Evolutionary conservation across 208 protist genomes (phyloP).

Genomic region (Leishmania martiniquensis): DNA sequence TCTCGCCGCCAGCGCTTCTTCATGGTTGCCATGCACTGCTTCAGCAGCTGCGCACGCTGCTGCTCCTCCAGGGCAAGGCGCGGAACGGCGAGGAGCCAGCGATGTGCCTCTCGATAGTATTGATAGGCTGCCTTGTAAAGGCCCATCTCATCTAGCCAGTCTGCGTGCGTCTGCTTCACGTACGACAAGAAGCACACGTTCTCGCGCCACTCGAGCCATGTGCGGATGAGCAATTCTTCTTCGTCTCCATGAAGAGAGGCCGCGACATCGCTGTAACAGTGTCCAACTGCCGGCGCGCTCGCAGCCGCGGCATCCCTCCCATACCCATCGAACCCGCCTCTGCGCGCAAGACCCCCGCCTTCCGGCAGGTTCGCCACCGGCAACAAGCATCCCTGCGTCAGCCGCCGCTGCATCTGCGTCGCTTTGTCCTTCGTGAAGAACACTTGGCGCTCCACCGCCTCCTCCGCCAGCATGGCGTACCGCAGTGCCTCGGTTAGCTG

Average conservation of each 20-base stretch:
- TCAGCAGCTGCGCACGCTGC: conserved; percentile 40
- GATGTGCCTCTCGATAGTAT: conserved; percentile 63
- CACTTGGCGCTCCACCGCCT: conserved; percentile 61
- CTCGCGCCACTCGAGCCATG: conserved; percentile 67
- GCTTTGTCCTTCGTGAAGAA: conserved; percentile 28
- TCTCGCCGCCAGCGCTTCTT: conserved; percentile 28
- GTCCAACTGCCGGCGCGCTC: background rate
- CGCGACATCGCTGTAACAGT: background rate
- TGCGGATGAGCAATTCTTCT: conserved; percentile 21
- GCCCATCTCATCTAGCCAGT: conserved; percentile 47
- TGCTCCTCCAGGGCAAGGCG: conserved; percentile 44
- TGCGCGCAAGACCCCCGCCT: background rate
- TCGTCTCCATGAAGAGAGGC: background rate
- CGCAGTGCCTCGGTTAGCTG: conserved; percentile 39
- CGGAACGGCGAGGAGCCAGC: conserved; percentile 55
- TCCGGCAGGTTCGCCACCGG: conserved; percentile 5
- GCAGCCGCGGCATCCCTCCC: background rate
- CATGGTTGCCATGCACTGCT: conserved; percentile 37
- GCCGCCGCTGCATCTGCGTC: conserved; percentile 27
- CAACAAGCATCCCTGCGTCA: conserved; percentile 18
- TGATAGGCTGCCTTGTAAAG: conserved; percentile 45
- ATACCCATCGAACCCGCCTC: background rate
- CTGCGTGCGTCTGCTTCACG: conserved; percentile 58
- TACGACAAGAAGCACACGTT: conserved; percentile 62
- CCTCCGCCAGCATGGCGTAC: conserved; percentile 47